Evolutionary conservation across 1,284 basidiomycete genomes (phyloP).

Genomic region (Sanghuangporus weigelae): DNA sequence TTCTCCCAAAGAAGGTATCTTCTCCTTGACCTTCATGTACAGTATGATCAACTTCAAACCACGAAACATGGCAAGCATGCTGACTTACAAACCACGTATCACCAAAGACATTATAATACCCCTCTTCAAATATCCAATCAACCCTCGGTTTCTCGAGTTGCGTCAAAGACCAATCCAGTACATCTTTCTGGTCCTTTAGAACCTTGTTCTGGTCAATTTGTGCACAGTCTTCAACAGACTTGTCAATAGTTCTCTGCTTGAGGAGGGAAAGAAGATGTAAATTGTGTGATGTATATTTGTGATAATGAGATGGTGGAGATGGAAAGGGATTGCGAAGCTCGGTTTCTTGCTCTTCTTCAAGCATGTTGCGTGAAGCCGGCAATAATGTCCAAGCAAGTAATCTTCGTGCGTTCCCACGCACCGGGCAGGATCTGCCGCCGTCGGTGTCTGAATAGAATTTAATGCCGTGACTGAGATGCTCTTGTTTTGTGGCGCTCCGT

Average conservation of each 20-base stretch:
- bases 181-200: conserved; percentile 59
- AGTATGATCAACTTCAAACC: background rate
- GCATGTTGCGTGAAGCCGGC: too few species aligned
- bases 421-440: too few species aligned
- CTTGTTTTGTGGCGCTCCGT: too few species aligned
- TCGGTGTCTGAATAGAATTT: too few species aligned
- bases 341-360: conserved; percentile 64
- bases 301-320: conserved; percentile 74
- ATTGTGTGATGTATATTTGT: conserved; percentile 65
- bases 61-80: background rate
- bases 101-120: conserved; percentile 70
- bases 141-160: conserved; percentile 75
- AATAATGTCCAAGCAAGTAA: too few species aligned
- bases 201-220: conserved; percentile 51
- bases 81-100: conserved; percentile 70
- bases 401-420: too few species aligned
- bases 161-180: conserved; percentile 66
- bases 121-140: conserved; percentile 73
- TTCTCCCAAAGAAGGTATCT: conserved; percentile 66
- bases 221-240: conserved; percentile 28
- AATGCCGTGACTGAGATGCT: too few species aligned
- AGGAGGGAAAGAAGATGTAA: conserved; percentile 57
- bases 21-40: conserved; percentile 54
- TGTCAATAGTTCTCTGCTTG: conserved; percentile 42
- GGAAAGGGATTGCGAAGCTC: conserved; percentile 79